Percentiles rank a stretch among this genome's conserved stretches.
Evolutionary conservation across 352 stramenopile genomes (phyloP).

Genomic region (Globisporangium nunn): DNA sequence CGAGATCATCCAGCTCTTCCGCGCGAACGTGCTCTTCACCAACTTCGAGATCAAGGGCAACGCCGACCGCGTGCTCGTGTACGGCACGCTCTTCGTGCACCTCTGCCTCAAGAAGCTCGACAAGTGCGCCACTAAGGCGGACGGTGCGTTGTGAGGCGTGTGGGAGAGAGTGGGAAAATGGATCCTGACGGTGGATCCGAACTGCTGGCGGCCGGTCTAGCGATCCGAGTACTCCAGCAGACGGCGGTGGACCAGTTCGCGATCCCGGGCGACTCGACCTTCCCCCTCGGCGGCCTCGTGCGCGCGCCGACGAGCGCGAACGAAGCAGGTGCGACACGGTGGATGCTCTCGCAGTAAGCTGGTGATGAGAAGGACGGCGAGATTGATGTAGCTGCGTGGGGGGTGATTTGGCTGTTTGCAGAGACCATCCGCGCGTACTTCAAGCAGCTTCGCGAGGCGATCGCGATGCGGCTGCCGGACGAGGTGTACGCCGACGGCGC

Average conservation of each 20-base stretch:
- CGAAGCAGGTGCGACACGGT: constrained; percentile 49
- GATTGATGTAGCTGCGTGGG: no score
- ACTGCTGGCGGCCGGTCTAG: constrained; percentile 16
- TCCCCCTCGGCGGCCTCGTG: constrained; percentile 77
- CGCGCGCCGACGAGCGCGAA: constrained; percentile 58
- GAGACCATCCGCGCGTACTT: constrained; percentile 86
- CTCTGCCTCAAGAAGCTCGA: constrained; percentile 90
- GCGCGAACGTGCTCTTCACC: constrained; percentile 92
- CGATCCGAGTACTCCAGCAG: constrained; percentile 70
- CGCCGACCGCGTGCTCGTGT: constrained; percentile 90
- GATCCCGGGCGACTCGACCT: constrained; percentile 82
- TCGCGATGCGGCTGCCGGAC: constrained; percentile 75
- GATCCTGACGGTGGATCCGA: neutral
- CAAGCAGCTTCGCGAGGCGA: constrained; percentile 87
- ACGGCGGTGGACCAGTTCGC: constrained; percentile 79
- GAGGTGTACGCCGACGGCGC: constrained; percentile 78
- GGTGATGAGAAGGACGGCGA: no score
- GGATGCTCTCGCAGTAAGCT: neutral
- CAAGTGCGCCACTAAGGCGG: constrained; percentile 63
- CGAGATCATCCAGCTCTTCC: constrained; percentile 90
- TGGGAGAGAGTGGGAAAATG: no score
- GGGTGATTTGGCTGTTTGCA: constrained; percentile 10
- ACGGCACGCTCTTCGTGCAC: constrained; percentile 91
- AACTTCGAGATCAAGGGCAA: constrained; percentile 91
- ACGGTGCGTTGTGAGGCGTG: constrained; percentile 26